Evolutionary conservation across 768 basidiomycete genomes (phyloP), one percentile per base, ranked within the genome.

Genomic region (Xerocomus potaroensis): DNA sequence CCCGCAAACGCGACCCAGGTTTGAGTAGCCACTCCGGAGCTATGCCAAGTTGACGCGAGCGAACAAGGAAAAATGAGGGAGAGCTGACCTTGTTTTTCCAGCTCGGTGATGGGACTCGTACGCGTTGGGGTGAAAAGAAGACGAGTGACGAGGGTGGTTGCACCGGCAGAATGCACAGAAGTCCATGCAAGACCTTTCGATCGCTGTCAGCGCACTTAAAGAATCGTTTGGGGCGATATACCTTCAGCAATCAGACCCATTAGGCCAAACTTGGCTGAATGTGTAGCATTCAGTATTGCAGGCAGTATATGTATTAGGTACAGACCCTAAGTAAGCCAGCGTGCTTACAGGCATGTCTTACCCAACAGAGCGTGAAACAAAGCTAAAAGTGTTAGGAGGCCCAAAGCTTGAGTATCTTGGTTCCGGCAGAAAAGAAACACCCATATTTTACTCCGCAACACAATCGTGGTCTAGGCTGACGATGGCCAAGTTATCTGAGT

Each of bases 191-290:
- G 74, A 35, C 83, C 83, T 81, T 42, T 31, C n/a, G n/a, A n/a
- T n/a, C n/a, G n/a, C n/a, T n/a, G n/a, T n/a, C n/a, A n/a, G n/a
- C n/a, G 18, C 26, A 14, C 21, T 29, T 37, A 19, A 19, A 5
- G 23, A 29, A 44, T 2, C 26, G 47, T 27, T 27, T 27, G 26
- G 7, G 22, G 30, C 15, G 5, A 41, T 38, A 8, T 23, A 81
- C 84, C 83, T 70, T 87, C 84, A 4, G 77, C 78, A 3, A 81
- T 65, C 51, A 84, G 69, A 2, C 83, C 84, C 10, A 74, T 75
- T 27, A 86, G 42, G 12, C 74, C 74, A 48, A 87, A 86, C 57
- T 87, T 86, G 8, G 74, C n/a, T n/a, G n/a, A n/a, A n/a, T n/a
- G n/a, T n/a, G n/a, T n/a, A n/a, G n/a, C n/a, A n/a, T n/a, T n/a